Evolutionary conservation across 2,329 filamentous ascomycete species (phyloP).

Genomic region (Stylonectria norvegica): DNA sequence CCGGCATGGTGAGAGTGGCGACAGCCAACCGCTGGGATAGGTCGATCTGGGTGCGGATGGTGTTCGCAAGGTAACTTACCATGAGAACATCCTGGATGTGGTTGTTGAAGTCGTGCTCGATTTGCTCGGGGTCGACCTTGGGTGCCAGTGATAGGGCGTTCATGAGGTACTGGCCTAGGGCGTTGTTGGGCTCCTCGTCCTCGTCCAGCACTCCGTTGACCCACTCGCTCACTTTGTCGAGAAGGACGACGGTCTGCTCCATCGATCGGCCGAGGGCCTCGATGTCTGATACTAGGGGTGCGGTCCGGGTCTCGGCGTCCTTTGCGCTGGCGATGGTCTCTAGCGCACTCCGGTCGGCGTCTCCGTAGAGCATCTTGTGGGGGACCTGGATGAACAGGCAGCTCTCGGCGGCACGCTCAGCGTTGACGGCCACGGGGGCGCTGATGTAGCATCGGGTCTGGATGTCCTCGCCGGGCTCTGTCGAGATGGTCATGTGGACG

Average conservation of each 20-base stretch:
- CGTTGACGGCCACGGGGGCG: slow-evolving; percentile 88
- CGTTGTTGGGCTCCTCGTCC: slow-evolving; percentile 83
- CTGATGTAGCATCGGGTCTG: slow-evolving; percentile 93
- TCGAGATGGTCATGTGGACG: slow-evolving; percentile 92
- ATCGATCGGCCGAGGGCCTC: slow-evolving; percentile 83
- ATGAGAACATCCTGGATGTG: slow-evolving; percentile 99
- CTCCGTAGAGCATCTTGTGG: slow-evolving; percentile 86
- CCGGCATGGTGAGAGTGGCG: slow-evolving; percentile 56
- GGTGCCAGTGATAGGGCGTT: slow-evolving; percentile 89
- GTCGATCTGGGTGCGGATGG: slow-evolving; percentile 97
- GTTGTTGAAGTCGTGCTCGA: slow-evolving; percentile 99
- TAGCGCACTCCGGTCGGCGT: slow-evolving; percentile 63
- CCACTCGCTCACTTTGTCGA: slow-evolving; percentile 88
- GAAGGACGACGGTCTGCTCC: slow-evolving; percentile 81
- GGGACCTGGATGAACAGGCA: slow-evolving; percentile 97
- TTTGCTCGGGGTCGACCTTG: slow-evolving; percentile 86
- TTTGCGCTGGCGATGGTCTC: slow-evolving; percentile 82
- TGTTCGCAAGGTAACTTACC: slow-evolving; percentile 97
- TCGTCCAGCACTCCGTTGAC: slow-evolving; percentile 93
- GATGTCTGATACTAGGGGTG: slow-evolving; percentile 78
- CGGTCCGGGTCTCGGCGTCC: slow-evolving; percentile 70
- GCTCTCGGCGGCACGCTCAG: slow-evolving; percentile 91
- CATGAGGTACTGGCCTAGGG: slow-evolving; percentile 91
- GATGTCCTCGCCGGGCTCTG: slow-evolving; percentile 82
- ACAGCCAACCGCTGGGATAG: slow-evolving; percentile 91